Percentiles rank a stretch among this genome's conserved stretches.
phyloP scores from a whole-genome alignment of 345 rosid species.

The Cochlearia excelsa region DNA sequence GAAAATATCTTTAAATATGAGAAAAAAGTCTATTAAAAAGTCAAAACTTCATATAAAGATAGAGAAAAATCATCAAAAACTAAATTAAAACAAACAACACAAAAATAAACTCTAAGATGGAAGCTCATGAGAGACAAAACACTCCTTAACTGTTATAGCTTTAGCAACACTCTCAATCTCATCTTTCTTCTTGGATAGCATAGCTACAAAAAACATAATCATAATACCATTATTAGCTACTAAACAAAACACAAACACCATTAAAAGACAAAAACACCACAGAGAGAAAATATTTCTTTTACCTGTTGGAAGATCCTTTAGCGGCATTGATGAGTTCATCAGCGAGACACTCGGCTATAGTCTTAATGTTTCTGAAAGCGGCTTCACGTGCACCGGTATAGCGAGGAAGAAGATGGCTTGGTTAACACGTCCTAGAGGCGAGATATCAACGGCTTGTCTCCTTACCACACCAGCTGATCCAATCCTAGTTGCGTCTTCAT shows the following conservation, averaged over 20 bases:
- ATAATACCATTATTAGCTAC: constrained; percentile 1
- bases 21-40: no score
- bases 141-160: no score
- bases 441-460: constrained; percentile 42
- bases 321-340: constrained; percentile 78
- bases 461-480: constrained; percentile 96
- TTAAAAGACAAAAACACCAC: background rate
- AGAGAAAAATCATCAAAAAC: no score
- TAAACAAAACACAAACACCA: background rate
- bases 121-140: no score
- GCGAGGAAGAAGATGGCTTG: constrained; percentile 83
- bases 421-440: constrained; percentile 86
- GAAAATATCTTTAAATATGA: no score
- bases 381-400: constrained; percentile 78
- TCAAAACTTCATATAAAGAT: no score
- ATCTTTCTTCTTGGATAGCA: constrained; percentile 95
- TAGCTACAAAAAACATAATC: constrained; percentile 44
- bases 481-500: constrained; percentile 94
- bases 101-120: no score
- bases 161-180: constrained; percentile 39
- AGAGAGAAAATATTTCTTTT: no score
- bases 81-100: no score
- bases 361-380: no score
- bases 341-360: no score
- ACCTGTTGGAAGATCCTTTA: constrained; percentile 98